phyloP scores from a whole-genome alignment of 78 protist species.

The Speleostelium caveatum region DNA sequence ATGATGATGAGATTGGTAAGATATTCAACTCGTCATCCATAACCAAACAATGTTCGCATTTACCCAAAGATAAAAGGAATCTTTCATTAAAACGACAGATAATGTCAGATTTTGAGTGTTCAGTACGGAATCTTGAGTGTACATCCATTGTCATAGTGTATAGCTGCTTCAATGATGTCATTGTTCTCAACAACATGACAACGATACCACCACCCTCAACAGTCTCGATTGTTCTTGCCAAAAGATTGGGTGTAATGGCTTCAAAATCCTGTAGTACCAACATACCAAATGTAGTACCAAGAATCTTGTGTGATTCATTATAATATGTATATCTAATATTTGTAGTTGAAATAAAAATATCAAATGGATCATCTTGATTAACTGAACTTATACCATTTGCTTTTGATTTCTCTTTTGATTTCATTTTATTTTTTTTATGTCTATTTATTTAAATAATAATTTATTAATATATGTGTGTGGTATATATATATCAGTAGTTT shows the following conservation, averaged over 20 bases:
- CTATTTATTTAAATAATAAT: neutral
- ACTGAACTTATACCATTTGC: slow-evolving; percentile 42
- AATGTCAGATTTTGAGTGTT: slow-evolving; percentile 84
- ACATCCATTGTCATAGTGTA: slow-evolving; percentile 97
- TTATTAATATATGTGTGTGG: neutral
- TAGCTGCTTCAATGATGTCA: slow-evolving; percentile 93
- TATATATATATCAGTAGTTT: too few relatives aligned
- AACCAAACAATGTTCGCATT: slow-evolving; percentile 86
- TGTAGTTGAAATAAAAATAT: slow-evolving; percentile 95
- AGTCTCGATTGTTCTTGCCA: slow-evolving; percentile 99
- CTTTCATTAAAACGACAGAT: slow-evolving; percentile 98
- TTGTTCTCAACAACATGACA: slow-evolving; percentile 90
- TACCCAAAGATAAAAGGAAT: slow-evolving; percentile 96
- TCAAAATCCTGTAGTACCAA: slow-evolving; percentile 98
- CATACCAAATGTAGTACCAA: slow-evolving; percentile 99
- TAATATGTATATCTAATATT: slow-evolving; percentile 94
- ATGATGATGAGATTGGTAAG: slow-evolving; percentile 92
- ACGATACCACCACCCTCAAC: slow-evolving; percentile 99
- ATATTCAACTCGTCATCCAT: slow-evolving; percentile 97
- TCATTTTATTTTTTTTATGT: slow-evolving; percentile 63
- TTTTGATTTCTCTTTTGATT: slow-evolving; percentile 42
- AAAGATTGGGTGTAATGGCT: slow-evolving; percentile 98
- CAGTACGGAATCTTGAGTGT: slow-evolving; percentile 95
- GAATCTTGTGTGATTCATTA: slow-evolving; percentile 97
- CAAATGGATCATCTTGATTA: slow-evolving; percentile 93